Conservation (phyloP, 805 yeast species). For the Suhomyces sp. region DNA sequence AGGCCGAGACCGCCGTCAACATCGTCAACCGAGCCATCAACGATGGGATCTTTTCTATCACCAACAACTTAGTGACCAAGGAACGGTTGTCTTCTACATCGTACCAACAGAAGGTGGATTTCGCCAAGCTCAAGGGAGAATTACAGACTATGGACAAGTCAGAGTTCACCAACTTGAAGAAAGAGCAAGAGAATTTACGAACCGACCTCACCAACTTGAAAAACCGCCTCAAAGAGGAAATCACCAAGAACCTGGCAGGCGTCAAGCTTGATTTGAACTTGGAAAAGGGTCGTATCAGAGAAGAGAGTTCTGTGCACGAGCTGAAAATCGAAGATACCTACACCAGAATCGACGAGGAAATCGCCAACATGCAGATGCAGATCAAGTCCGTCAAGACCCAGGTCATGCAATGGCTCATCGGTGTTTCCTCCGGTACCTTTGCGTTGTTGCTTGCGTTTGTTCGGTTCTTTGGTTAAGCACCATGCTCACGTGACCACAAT, state of each 20-base stretch:
- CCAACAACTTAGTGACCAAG: constrained; percentile 77
- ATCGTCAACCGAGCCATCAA: constrained; percentile 72
- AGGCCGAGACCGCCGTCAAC: constrained; percentile 74
- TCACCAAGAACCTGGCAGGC: constrained; percentile 84
- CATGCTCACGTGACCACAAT: neutral
- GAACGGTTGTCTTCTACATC: constrained; percentile 81
- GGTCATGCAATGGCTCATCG: constrained; percentile 97
- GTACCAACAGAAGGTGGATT: constrained; percentile 94
- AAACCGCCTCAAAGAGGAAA: constrained; percentile 84
- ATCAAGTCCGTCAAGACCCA: constrained; percentile 94
- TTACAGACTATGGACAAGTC: constrained; percentile 82
- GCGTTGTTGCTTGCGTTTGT: constrained; percentile 92
- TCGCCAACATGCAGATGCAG: constrained; percentile 91
- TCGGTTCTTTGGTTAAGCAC: constrained; percentile 60
- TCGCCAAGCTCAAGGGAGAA: constrained; percentile 91
- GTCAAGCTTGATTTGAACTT: constrained; percentile 87
- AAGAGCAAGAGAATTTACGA: constrained; percentile 81
- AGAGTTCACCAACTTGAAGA: constrained; percentile 76
- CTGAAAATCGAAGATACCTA: constrained; percentile 92
- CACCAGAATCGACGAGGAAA: constrained; percentile 92
- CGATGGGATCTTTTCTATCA: constrained; percentile 74
- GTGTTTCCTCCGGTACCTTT: constrained; percentile 97
- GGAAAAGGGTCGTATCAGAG: constrained; percentile 94
- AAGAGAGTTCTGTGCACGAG: constrained; percentile 90
- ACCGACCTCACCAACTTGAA: constrained; percentile 84